Evolutionary conservation across 176 grass and related monocot genomes (phyloP).

Genomic region (Triticum turgidum): DNA sequence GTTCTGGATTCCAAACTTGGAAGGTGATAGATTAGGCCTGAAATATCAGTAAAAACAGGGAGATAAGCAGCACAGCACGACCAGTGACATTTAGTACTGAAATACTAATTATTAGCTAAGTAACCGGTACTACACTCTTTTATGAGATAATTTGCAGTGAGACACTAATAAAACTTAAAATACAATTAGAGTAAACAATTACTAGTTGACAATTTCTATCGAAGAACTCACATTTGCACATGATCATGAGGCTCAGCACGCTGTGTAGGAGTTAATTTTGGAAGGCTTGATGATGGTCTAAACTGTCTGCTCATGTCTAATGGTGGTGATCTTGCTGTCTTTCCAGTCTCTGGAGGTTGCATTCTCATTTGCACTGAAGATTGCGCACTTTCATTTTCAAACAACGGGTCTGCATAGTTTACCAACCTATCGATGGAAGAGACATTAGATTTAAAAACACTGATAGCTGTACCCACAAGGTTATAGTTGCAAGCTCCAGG

Average conservation of each 20-base stretch:
- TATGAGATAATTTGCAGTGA: constrained; percentile 4
- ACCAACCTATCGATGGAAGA: constrained; percentile 44
- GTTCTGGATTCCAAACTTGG: constrained; percentile 6
- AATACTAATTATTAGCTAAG: constrained; percentile 16
- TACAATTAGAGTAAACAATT: background rate
- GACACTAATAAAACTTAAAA: constrained; percentile 10
- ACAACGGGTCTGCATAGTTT: constrained; percentile 45
- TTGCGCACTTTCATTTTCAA: constrained; percentile 43
- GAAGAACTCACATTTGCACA: constrained; percentile 42
- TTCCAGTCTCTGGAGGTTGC: constrained; percentile 31
- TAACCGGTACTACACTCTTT: background rate
- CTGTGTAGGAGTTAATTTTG: constrained; percentile 25
- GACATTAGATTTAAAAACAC: constrained; percentile 26
- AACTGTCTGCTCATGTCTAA: constrained; percentile 31
- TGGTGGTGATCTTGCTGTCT: constrained; percentile 29
- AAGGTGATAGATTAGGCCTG: constrained; percentile 16
- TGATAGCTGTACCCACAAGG: background rate
- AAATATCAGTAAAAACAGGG: constrained; percentile 20
- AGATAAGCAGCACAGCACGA: constrained; percentile 7
- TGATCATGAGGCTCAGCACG: constrained; percentile 27
- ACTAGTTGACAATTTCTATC: background rate
- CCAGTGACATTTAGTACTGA: background rate
- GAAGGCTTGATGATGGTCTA: constrained; percentile 37
- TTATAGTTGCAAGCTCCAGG: background rate
- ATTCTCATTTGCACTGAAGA: constrained; percentile 31